Evolutionary conservation across 805 yeast genomes (phyloP), one percentile per base, ranked within the genome.

Genomic region (Zygotorulaspora danielsina): DNA sequence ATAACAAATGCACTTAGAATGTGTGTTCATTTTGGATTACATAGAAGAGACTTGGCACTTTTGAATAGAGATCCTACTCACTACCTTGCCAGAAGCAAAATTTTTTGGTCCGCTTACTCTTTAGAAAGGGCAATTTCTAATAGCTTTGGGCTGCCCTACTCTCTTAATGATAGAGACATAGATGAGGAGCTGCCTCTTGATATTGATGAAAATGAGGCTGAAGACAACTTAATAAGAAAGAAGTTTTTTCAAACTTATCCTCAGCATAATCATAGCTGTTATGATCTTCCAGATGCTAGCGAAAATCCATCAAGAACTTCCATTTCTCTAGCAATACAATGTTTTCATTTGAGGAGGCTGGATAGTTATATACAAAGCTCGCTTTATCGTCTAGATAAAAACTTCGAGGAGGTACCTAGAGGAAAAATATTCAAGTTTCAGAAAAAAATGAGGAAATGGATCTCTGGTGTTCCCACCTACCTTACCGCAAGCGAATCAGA

Each of bases 201-300:
- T 7, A 24, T 24, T 11, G 27, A 24, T 24, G 27, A 24, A 24
- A 24, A 24, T 13, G 27, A 24, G 27, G 12, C 11, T 24, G 27
- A 24, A 11, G 11, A 13, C 27, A n/a, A 24, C 4, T 5, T 24
- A 11, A 24, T 24, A 24, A 24, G 12, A 7, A 24, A 13, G 12
- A 24, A 24, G 12, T 24, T 24, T 24, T 24, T 24, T 24, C 27
- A 24, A 24, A 24, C 27, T n/a, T 24, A 24, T 24, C 27, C 27
- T 24, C 27, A 24, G 4, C 27, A 24, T 24, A 24, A 24, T 11
- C 4, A 5, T 24, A 13, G 27, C 27, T n/a, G 27, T 11, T 24
- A 13, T 24, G 27, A 24, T 13, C 27, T 24, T 11, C 27, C 27
- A n/a, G 12, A 24, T n/a, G 27, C 11, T 7, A 24, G 13, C 27